Base-by-base conservation (phyloP, 2,329 filamentous ascomycete genomes). In the Xylariaceae sp. region DNA sequence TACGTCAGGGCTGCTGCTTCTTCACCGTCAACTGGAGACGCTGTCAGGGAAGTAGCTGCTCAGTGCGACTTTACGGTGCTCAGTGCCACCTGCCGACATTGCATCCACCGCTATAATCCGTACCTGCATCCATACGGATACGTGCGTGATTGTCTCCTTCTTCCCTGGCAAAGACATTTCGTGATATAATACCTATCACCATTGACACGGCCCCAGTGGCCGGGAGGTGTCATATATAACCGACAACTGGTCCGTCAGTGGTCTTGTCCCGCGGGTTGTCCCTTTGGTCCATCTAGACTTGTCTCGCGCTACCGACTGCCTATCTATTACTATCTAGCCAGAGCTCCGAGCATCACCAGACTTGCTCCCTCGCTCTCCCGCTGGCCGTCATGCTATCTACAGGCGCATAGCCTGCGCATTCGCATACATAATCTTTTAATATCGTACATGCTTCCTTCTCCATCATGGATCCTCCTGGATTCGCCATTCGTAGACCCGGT, bases 341-440 rank as follows among this genome's bases (percentile, higher is more conserved):
- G 50, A 39, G 23, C 23, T 30, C 23, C 3, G 23, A 30, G 23
- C 23, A 30, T 11, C 50, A 35, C 34, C 23, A n/a, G 11, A 34
- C 23, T 17, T 34, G 49, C 49, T 51, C 49, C 39, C 17, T n/a
- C 42, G 37, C 4, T 17, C 30, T 13, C 10, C 8, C 23, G 23
- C n/a, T n/a, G 4, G 58, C 44, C 62, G 64, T 58, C 60, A 70
- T 68, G 68, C 54, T 55, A 62, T 47, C 56, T 48, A 62, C 54
- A 57, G 57, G 53, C 57, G 37, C 51, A 35, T 57, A 51, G 52
- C 56, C 37, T 47, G 45, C 52, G 55, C 55, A 50, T 51, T 51
- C 60, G 51, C 17, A 54, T 44, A 10, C 30, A 30, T 30, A 13
- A 50, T 30, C 8, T 9, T 10, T 10, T 23, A 13, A 10, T 50